Evolutionary conservation across 306 rosid genomes (phyloP).

Genomic region (Trifolium repens): DNA sequence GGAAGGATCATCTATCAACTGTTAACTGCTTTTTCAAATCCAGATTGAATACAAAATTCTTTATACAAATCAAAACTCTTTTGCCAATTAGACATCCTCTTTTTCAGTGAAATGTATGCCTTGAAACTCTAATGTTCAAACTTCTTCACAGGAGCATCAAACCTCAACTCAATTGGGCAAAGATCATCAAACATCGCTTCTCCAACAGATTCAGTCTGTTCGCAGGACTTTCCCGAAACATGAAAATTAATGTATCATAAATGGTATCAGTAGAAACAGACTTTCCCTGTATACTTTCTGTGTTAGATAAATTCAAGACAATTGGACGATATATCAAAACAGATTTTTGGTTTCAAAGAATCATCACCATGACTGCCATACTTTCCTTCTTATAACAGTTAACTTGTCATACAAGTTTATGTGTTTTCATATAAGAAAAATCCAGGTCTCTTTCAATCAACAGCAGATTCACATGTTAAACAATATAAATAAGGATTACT

Average conservation of each 20-base stretch:
- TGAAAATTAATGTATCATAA: slow-evolving; percentile 56
- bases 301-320: slow-evolving; percentile 42
- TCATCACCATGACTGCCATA: too few relatives aligned
- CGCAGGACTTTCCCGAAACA: slow-evolving; percentile 30
- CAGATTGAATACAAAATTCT: slow-evolving; percentile 44
- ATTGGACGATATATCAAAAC: slow-evolving; percentile 46
- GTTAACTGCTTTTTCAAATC: slow-evolving; percentile 17
- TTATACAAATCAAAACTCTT: slow-evolving; percentile 46
- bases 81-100: slow-evolving; percentile 68
- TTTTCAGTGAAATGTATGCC: slow-evolving; percentile 57
- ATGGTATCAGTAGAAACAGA: slow-evolving; percentile 36
- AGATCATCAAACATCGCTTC: slow-evolving; percentile 63
- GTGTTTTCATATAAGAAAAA: too few relatives aligned
- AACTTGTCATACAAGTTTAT: too few relatives aligned
- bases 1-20: slow-evolving; percentile 17
- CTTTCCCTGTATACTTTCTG: slow-evolving; percentile 33
- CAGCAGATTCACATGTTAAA: too few relatives aligned
- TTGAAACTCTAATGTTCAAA: slow-evolving; percentile 52
- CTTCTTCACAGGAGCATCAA: slow-evolving; percentile 49
- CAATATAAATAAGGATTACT: too few relatives aligned
- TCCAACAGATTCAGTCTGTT: slow-evolving; percentile 42
- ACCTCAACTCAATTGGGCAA: slow-evolving; percentile 62
- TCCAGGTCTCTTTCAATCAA: too few relatives aligned
- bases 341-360: slow-evolving; percentile 50
- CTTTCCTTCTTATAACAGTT: too few relatives aligned